Conservation (phyloP, 1,284 basidiomycete genomes). For the Exobasidium rhododendri region DNA sequence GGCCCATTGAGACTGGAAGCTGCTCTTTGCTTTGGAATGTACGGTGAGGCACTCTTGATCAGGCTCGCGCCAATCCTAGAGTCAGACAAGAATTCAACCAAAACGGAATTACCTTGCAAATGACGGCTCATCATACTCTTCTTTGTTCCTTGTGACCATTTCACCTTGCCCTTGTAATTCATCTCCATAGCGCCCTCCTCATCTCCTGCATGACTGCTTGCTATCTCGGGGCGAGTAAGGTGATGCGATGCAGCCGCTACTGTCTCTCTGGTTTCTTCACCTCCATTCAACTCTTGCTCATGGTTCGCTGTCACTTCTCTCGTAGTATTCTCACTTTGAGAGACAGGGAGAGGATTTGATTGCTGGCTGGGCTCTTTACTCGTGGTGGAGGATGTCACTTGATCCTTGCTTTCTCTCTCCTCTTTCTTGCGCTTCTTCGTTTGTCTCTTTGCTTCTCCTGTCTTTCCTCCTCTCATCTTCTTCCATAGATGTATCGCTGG, state of each 20-base stretch:
- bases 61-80: constrained; percentile 30
- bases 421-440: background rate
- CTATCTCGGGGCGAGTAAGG: background rate
- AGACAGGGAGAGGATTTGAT: no score
- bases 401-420: background rate
- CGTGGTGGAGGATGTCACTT: background rate
- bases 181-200: background rate
- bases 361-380: background rate
- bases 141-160: background rate
- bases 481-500: constrained; percentile 33
- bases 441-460: constrained; percentile 24
- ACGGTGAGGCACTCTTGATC: constrained; percentile 12
- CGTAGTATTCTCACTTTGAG: background rate
- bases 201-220: background rate
- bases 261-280: background rate
- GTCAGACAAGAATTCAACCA: constrained; percentile 40
- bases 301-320: constrained; percentile 22
- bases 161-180: background rate
- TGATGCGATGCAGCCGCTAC: constrained; percentile 1
- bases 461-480: constrained; percentile 27
- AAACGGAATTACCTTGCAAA: constrained; percentile 40
- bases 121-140: background rate
- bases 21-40: background rate
- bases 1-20: background rate
- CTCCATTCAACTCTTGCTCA: constrained; percentile 1